phyloP scores from a whole-genome alignment of 1,139 yeast genomes.

The Geotrichum carabidarum region DNA sequence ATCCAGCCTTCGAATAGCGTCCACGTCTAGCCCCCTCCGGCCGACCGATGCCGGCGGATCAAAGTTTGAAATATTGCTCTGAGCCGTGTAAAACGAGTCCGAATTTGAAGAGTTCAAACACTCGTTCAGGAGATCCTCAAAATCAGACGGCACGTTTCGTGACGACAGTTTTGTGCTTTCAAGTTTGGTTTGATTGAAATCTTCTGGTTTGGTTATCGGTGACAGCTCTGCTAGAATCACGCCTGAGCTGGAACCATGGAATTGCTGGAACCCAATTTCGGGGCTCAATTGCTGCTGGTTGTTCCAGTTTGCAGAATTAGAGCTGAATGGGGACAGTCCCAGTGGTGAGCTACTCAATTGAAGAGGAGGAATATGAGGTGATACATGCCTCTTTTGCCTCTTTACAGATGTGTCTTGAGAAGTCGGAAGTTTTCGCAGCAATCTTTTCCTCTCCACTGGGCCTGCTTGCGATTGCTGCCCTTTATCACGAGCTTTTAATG shows the following conservation, averaged over 20 bases:
- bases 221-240: neutral
- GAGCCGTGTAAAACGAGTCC: slow-evolving; percentile 10
- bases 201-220: neutral
- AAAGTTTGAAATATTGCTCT: slow-evolving; percentile 2
- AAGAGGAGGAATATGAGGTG: neutral
- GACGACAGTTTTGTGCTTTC: too few species aligned
- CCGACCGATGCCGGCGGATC: neutral
- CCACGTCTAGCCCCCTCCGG: neutral
- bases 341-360: slow-evolving; percentile 10
- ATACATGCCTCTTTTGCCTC: neutral
- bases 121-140: neutral
- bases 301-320: neutral
- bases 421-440: neutral
- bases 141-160: neutral
- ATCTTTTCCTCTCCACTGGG: too few species aligned
- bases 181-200: too few species aligned
- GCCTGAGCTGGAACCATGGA: neutral
- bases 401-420: neutral
- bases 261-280: neutral
- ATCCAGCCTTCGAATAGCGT: slow-evolving; percentile 6
- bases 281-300: neutral
- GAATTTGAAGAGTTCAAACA: slow-evolving; percentile 5
- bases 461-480: neutral
- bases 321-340: slow-evolving; percentile 1
- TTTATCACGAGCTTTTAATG: too few species aligned